Base-by-base conservation (phyloP, 176 grass and related monocot species). In the Carex littledalei region DNA sequence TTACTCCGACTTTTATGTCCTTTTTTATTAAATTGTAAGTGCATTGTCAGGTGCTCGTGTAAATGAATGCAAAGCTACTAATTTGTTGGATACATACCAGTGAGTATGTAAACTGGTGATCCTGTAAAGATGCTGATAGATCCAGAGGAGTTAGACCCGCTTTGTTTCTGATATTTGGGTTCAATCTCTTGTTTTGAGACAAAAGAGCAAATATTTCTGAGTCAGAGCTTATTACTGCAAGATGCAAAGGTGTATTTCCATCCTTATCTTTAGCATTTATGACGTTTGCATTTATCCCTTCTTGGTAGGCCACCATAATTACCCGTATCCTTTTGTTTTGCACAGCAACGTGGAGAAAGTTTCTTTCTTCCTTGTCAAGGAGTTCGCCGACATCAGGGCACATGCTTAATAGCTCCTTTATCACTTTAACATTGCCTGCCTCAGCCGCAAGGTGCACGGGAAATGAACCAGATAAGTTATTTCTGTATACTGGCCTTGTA, bases 231-330 rank as follows among this genome's bases (percentile, higher is more conserved):
- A 69, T 85, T 11, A 91, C 87, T 26, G 93, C 93, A 79, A 92
- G 82, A 87, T 95, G 93, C 11, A 92, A 83, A 82, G 89, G 87
- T 71, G 90, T 95, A 62, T 95, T 95, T 11, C 93, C 93, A 81
- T 86, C 82, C 66, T 86, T 67, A 71, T 92, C 93, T 88, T 85
- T 88, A 87, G 20, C 70, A 88, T 94, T 94, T 43, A 43, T 43
- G 16, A 71, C 6, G 3, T 45, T 67, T 66, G 11, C 63, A 32
- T 29, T 29, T 11, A 34, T 14, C 9, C 24, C 26, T 31, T 66
- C 26, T 29, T 1, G 3, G 11, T 3, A 31, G 20, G 12, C 63
- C 5, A 81, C 2, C 88, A 86, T 80, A 65, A 87, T 90, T 77
- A 29, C 84, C 60, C 79, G 58, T 61, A 21, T 78, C 50, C 91